Percentiles rank a stretch among this genome's conserved stretches.
These are phyloP conservation scores for Phytophthora pluvialis DNA, from an alignment of 352 stramenopile species.

Conservation along the genomic window DNA sequence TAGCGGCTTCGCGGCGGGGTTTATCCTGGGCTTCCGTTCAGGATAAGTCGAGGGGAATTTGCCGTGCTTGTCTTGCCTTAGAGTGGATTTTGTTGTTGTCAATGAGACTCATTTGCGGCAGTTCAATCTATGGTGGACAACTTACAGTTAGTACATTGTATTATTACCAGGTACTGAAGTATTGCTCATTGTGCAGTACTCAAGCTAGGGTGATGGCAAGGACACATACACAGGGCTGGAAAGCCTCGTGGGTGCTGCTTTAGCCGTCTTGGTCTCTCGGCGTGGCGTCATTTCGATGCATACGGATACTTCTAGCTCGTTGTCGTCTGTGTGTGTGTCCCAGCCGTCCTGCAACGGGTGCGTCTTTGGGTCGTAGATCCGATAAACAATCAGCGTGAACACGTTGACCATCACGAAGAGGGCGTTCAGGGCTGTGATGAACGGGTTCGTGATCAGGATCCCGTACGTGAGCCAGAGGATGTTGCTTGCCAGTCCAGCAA, in stretches of 20 bases:
- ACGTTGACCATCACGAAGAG: slow-evolving; percentile 27
- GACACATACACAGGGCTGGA: neutral
- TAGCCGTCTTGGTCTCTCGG: neutral
- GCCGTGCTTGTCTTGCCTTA: neutral
- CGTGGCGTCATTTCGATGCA: slow-evolving; percentile 6
- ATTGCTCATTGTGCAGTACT: neutral
- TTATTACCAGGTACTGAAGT: neutral
- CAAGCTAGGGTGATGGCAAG: slow-evolving; percentile 6
- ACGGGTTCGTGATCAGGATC: slow-evolving; percentile 27
- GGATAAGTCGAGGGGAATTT: slow-evolving; percentile 38
- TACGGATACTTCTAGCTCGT: neutral
- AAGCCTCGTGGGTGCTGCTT: neutral
- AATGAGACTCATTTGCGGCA: neutral
- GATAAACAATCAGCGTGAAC: slow-evolving; percentile 29
- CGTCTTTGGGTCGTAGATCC: slow-evolving; percentile 24
- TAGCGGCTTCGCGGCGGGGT: slow-evolving; percentile 77
- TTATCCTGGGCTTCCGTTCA: slow-evolving; percentile 78
- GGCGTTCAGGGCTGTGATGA: slow-evolving; percentile 31
- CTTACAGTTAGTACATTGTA: neutral
- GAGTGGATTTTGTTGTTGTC: neutral
- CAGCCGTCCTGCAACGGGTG: slow-evolving; percentile 9
- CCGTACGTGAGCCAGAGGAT: slow-evolving; percentile 58
- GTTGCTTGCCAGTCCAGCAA: slow-evolving; percentile 46
- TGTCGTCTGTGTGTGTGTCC: neutral
- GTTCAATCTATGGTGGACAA: neutral